Evolutionary conservation across 306 rosid species (phyloP).

Genomic region (Vigna reflexopilosa): DNA sequence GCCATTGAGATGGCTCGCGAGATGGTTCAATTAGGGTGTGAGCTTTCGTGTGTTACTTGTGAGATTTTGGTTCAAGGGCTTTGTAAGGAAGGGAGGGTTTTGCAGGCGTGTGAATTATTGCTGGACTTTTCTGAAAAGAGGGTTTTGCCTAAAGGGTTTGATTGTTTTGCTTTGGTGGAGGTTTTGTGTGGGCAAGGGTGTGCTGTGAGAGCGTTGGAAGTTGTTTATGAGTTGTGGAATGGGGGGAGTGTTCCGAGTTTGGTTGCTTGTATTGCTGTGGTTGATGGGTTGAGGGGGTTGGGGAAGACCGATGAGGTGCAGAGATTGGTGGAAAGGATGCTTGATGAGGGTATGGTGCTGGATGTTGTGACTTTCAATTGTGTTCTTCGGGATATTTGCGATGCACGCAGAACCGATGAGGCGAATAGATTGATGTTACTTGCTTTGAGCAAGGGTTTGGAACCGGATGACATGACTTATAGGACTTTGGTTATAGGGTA

Average conservation of each 20-base stretch:
- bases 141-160: constrained; percentile 71
- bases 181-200: constrained; percentile 60
- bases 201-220: constrained; percentile 54
- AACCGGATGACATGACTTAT: constrained; percentile 64
- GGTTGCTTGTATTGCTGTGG: constrained; percentile 69
- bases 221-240: constrained; percentile 73
- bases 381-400: constrained; percentile 70
- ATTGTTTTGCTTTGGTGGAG: constrained; percentile 68
- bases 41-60: constrained; percentile 71
- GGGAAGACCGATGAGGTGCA: constrained; percentile 57
- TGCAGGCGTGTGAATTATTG: constrained; percentile 60
- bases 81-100: constrained; percentile 58
- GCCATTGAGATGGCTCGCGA: constrained; percentile 84
- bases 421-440: constrained; percentile 70
- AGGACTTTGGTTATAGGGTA: constrained; percentile 66
- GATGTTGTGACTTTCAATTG: constrained; percentile 79
- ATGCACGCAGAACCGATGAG: constrained; percentile 59
- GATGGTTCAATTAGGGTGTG: constrained; percentile 71
- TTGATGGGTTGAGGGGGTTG: constrained; percentile 72
- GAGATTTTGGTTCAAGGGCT: constrained; percentile 84
- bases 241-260: constrained; percentile 66
- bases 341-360: constrained; percentile 60
- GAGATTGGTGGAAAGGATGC: constrained; percentile 67
- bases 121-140: constrained; percentile 61
- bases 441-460: constrained; percentile 70